Base-by-base conservation (phyloP, 352 stramenopile species). In the Albugo candida region DNA sequence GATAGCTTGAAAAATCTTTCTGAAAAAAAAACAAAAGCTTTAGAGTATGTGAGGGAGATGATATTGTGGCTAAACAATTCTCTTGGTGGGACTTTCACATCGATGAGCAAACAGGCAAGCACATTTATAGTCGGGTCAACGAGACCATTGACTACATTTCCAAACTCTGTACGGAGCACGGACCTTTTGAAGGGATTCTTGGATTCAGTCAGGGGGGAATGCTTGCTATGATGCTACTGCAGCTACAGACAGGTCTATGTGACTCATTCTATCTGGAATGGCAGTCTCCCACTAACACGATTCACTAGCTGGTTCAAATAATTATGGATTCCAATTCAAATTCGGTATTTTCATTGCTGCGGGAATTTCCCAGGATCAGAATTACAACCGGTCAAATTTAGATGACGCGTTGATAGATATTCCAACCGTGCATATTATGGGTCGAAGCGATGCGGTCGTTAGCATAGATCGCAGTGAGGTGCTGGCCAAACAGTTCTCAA, bases 111-210 rank as follows among this genome's bases (percentile, higher is more conserved):
- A 63, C 63, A 8, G 67, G 64, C 1, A 51, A 60, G n/a, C 63
- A 67, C 45, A 50, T 56, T 14, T 63, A 78, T 43, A 56, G 61
- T 11, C 55, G 63, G 1, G 64, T 88, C 36, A 56, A 76, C 8
- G 73, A 86, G 46, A 60, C 73, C 2, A 62, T 87, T 24, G 71
- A 72, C 3, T 88, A 83, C 50, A 46, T 92, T 5, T 64, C 57
- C 10, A 54, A 58, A 17, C 70, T 87, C 31, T 67, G 68, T 27
- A 63, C 61, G 21, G 73, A 67, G 14, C 70, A 88, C 35, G 76
- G 76, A n/a, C 79, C 79, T 11, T 92, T 92, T 45, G 67, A 89
- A 37, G 79, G 79, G 16, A 65, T 92, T 34, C 83, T 88, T 39
- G 78, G 78, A 27, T 92, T 92, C 51, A 88, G 75, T 51, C 76